Conservation (phyloP, 2,329 filamentous ascomycete genomes). For the Verticillium nonalfalfae region DNA sequence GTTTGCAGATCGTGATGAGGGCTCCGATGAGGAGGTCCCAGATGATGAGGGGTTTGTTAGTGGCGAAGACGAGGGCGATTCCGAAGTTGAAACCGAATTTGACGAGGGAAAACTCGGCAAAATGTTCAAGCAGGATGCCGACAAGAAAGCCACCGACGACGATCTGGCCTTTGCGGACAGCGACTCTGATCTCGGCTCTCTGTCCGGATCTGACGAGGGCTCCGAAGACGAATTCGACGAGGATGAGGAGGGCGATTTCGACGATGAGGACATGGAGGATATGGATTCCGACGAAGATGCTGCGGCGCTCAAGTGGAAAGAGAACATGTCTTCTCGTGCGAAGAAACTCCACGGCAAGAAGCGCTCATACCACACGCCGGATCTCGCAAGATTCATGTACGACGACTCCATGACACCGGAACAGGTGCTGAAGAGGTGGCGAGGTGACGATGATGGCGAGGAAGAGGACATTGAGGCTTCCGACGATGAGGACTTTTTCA, state of each 20-base stretch:
- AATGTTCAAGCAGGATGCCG: constrained; percentile 48
- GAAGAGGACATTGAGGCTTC: constrained; percentile 53
- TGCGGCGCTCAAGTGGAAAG: constrained; percentile 77
- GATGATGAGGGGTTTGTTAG: constrained; percentile 49
- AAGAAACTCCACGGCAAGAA: constrained; percentile 59
- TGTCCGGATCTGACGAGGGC: constrained; percentile 54
- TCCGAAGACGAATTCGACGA: constrained; percentile 37
- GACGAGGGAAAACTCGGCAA: constrained; percentile 54
- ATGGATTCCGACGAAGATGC: constrained; percentile 60
- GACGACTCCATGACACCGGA: constrained; percentile 69
- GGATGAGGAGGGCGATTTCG: constrained; percentile 42
- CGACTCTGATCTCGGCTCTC: constrained; percentile 89
- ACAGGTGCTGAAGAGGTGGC: constrained; percentile 76
- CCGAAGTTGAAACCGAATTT: constrained; percentile 50
- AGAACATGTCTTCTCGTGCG: constrained; percentile 73
- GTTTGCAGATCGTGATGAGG: constrained; percentile 52
- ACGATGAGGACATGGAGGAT: constrained; percentile 45
- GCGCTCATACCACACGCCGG: constrained; percentile 68
- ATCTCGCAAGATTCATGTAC: constrained; percentile 85
- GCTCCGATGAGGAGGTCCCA: constrained; percentile 26
- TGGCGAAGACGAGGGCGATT: constrained; percentile 44
- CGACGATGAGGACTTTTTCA: constrained; percentile 59
- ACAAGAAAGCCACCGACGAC: constrained; percentile 50
- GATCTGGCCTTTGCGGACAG: constrained; percentile 91
- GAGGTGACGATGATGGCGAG: constrained; percentile 52